Base-by-base conservation (phyloP, 371 early-diverging fungal species). In the Zychaea mexicana region DNA sequence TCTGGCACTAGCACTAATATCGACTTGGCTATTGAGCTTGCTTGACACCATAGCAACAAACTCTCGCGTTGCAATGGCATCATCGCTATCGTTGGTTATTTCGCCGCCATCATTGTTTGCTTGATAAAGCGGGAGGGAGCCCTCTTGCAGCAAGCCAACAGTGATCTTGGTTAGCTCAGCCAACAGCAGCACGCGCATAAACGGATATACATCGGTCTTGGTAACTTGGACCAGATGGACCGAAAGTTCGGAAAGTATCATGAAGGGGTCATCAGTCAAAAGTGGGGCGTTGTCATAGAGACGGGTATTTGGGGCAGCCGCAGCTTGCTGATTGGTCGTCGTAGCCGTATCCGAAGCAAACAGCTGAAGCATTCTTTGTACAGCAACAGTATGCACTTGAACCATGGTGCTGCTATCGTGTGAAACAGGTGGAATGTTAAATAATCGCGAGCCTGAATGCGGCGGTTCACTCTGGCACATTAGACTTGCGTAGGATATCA, bases 201-300 rank as follows among this genome's bases (percentile, higher is more conserved):
- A 76, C 10, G 87, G 86, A 72, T 87, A 77, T 2, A 89, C 78
- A 31, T 91, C 89, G 3, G 90, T 68, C 36, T 83, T 79, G 2
- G 86, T 70, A 13, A 84, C 74, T 0, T 81, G 75, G 0, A 79
- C 73, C 31, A 84, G 64, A 57, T 88, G 83, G 31, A 87, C 64
- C 6, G 85, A 82, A 19, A 85, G 17, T 61, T 92, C 91, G 0
- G 85, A 78, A 21, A 92, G 66, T 30, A 86, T 73, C 69, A 86
- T 82, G 67, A 90, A 92, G 5, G 86, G 85, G 68, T 91, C 90
- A 31, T 90, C 90, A 70, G 86, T 66, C 22, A 92, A 62, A 13
- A 92, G 71, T 2, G 93, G 93, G 31, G 68, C 62, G 3, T 76
- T 79, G 26, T 79, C 74, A 38, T 75, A 80, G 13, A 65, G 59